Evolutionary conservation across 345 rosid genomes (phyloP), one percentile per base, ranked within the genome.

Genomic region (Acer saccharum): DNA sequence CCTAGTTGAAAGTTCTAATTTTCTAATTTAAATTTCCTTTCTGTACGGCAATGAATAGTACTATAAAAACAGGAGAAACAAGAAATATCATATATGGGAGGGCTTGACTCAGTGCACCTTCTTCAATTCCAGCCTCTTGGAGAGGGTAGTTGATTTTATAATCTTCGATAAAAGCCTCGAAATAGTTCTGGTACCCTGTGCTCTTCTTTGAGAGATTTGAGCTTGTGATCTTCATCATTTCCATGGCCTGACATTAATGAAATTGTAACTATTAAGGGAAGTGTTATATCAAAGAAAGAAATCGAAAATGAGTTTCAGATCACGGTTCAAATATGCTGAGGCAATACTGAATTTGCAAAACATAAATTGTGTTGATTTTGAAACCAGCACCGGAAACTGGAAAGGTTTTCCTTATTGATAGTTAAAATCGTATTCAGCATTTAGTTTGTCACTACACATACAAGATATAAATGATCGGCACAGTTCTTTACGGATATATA

Each of bases 81-180:
- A 92, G 95, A 74, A 93, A 84, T 76, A 91, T 44, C 76, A 90
- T 68, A 76, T 90, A 93, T 2, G 89, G 95, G 23, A 93, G 84
- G 58, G 87, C 90, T 83, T 90, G 87, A 80, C 62, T 83, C 65
- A 87, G 76, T 55, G 82, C 88, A 81, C 75, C 86, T 65, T 83
- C 84, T 29, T 77, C 81, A 12, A 13, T 74, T 74, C 71, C 88
- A 10, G 81, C 89, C 76, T 83, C 87, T 23, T 79, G 66, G 0
- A 65, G 44, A 55, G 77, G 8, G 80, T 81, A 85, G 55, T 81
- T 78, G 62, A 68, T 76, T 72, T 86, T 89, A 54, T 35, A 35
- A 35, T 92, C 90, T 80, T 86, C 84, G 12, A 93, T 69, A 76
- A 92, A 93, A 12, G 91, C 90, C 66, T 95, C 97, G 20, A 93